These are phyloP conservation scores for Aspergillus coremiiformis DNA, from an alignment of 495 filamentous ascomycete genomes.

Conservation along the genomic window DNA sequence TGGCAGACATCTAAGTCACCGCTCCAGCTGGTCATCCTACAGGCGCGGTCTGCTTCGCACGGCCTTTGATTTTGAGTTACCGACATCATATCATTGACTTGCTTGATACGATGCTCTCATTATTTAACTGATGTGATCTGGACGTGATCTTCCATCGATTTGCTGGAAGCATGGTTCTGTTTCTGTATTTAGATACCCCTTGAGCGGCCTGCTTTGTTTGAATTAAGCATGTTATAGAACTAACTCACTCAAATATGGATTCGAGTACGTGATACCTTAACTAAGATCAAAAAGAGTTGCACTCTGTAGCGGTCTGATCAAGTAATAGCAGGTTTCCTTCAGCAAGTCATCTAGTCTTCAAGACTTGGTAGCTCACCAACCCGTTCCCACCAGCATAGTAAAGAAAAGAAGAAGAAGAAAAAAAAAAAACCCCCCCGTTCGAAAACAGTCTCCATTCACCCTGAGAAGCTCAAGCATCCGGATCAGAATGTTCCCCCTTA, in stretches of 20 bases:
- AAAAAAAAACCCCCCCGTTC: not conserved
- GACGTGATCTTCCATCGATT: not conserved
- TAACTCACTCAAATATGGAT: no score
- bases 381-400: not conserved
- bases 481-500: not conserved
- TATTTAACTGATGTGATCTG: not conserved
- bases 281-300: not conserved
- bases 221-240: not conserved
- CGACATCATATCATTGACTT: not conserved
- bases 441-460: not conserved
- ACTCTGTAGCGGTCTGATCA: not conserved
- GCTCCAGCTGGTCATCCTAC: no score
- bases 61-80: no score
- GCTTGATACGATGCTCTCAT: not conserved
- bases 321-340: not conserved
- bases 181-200: conserved; percentile 17
- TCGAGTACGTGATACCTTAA: not conserved
- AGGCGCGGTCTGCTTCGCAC: no score
- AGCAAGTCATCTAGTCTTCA: not conserved
- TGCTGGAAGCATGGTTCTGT: conserved; percentile 5
- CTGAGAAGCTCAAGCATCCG: not conserved
- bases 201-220: conserved; percentile 11
- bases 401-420: not conserved
- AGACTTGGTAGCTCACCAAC: not conserved
- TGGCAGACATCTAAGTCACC: conserved; percentile 38